Evolutionary conservation across 164 flowering plant species (phyloP).

Genomic region (Vitis riparia): DNA sequence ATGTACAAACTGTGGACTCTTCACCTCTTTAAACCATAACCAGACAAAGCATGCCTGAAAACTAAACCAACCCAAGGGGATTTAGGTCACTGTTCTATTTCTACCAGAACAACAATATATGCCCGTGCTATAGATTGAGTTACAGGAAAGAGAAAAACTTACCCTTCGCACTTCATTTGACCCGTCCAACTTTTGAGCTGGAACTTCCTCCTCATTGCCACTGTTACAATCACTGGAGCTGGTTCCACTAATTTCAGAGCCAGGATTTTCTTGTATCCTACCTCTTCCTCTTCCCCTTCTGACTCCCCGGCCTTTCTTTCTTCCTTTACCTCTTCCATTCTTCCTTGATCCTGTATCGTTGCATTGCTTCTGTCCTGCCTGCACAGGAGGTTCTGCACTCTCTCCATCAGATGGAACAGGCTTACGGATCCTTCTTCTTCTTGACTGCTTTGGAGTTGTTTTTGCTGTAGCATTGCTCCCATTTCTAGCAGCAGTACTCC

Average conservation of each 20-base stretch:
- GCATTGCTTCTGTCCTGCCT: slow-evolving; percentile 7
- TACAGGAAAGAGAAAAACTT: slow-evolving; percentile 15
- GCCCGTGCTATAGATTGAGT: too few relatives aligned
- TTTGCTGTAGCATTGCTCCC: slow-evolving; percentile 16
- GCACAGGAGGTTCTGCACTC: slow-evolving; percentile 9
- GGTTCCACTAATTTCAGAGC: slow-evolving; percentile 26
- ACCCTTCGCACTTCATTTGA: slow-evolving; percentile 54
- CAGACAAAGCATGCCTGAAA: background rate
- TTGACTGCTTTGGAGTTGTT: slow-evolving; percentile 27
- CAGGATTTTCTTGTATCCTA: slow-evolving; percentile 25
- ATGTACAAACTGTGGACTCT: too few relatives aligned
- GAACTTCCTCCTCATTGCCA: slow-evolving; percentile 23
- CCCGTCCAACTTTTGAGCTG: slow-evolving; percentile 20
- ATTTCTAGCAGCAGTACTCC: slow-evolving; percentile 16
- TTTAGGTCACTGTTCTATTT: too few relatives aligned
- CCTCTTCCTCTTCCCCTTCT: slow-evolving; percentile 30
- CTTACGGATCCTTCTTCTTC: slow-evolving; percentile 19
- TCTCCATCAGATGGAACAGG: slow-evolving; percentile 14
- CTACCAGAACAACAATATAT: too few relatives aligned
- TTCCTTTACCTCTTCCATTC: slow-evolving; percentile 36
- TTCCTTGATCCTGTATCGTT: slow-evolving; percentile 15
- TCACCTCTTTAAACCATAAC: too few relatives aligned
- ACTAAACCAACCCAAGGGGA: background rate
- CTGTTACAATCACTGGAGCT: slow-evolving; percentile 31
- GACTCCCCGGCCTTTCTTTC: slow-evolving; percentile 23